Evolutionary conservation across 2,329 filamentous ascomycete species (phyloP).

Genomic region (Fusarium nygamai): DNA sequence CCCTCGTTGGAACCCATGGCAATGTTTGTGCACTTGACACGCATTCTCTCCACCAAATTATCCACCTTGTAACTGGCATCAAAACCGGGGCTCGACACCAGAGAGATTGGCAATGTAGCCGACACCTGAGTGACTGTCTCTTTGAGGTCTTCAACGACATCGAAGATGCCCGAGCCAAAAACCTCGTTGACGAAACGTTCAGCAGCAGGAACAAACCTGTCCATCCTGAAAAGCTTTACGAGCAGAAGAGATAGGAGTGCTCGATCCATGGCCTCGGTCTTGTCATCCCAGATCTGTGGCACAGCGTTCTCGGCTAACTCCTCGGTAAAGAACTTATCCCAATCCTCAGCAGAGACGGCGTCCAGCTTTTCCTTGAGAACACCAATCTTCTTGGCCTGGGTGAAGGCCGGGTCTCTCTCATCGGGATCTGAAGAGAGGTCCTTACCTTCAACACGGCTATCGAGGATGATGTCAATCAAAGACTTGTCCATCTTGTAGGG

Average conservation of each 20-base stretch:
- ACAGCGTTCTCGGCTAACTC: constrained; percentile 88
- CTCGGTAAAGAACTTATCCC: constrained; percentile 85
- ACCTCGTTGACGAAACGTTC: constrained; percentile 90
- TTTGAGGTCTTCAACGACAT: constrained; percentile 85
- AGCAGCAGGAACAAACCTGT: constrained; percentile 91
- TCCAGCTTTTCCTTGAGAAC: constrained; percentile 79
- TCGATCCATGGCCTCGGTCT: constrained; percentile 73
- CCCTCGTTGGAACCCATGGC: constrained; percentile 99
- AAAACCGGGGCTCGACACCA: constrained; percentile 95
- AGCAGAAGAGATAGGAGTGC: constrained; percentile 85
- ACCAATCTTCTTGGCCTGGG: constrained; percentile 73
- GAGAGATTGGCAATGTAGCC: constrained; percentile 84
- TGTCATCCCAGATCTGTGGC: constrained; percentile 77
- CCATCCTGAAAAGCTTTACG: constrained; percentile 93
- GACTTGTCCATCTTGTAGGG: constrained; percentile 94
- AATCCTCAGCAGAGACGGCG: constrained; percentile 68
- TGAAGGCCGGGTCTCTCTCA: constrained; percentile 74
- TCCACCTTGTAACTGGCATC: constrained; percentile 99
- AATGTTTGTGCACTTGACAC: constrained; percentile 90
- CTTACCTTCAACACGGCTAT: constrained; percentile 76
- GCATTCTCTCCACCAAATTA: constrained; percentile 85
- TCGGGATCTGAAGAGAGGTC: constrained; percentile 79
- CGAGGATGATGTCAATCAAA: constrained; percentile 86
- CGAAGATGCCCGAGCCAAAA: constrained; percentile 84
- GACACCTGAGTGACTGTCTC: constrained; percentile 86